Base-by-base conservation (phyloP, 805 yeast species). In the Komagataella ulmi region DNA sequence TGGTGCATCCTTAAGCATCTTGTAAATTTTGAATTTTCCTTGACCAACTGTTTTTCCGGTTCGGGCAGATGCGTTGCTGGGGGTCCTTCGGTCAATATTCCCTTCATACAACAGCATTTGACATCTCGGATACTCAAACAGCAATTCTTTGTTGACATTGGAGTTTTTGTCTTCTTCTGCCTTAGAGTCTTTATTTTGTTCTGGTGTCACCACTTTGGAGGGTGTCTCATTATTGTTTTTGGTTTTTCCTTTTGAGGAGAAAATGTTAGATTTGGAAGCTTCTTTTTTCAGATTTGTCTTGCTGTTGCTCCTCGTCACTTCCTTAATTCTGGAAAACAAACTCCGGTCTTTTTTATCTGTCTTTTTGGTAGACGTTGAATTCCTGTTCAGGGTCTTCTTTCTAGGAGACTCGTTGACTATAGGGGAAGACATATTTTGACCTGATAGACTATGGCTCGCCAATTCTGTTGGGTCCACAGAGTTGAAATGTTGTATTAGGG, bases 1-100 rank as follows among this genome's bases (percentile, higher is more conserved):
- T 1, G 82, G 75, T 53, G 69, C 73, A 17, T 79, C 77, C 45
- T 56, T 75, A 56, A 77, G 79, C 24, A 82, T 66, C 60, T 79
- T 81, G 56, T 79, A 83, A 1, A 83, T 67, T 57, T 80, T 79
- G 50, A 83, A 71, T 47, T 64, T 68, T 1, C 89, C 89, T 54
- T 77, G 79, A 1, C 84, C 80, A 24, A 83, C 59, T n/a, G 80
- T 60, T 46, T 76, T 64, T 0, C 83, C 84, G 0, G 17, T 24
- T 8, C 49, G 24, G 14, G 23, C 45, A 47, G 43, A 10, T n/a
- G 36, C n/a, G 10, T 53, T 54, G 17, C 53, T 44, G 23, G 49
- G 48, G 4, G 54, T 49, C 36, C 46, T 46, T 45, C 14, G 40
- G 40, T 30, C 40, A 10, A 30, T 30, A 30, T 30, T 30, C 1